phyloP scores from a whole-genome alignment of 345 rosid genomes.

The Arabidopsis suecica region DNA sequence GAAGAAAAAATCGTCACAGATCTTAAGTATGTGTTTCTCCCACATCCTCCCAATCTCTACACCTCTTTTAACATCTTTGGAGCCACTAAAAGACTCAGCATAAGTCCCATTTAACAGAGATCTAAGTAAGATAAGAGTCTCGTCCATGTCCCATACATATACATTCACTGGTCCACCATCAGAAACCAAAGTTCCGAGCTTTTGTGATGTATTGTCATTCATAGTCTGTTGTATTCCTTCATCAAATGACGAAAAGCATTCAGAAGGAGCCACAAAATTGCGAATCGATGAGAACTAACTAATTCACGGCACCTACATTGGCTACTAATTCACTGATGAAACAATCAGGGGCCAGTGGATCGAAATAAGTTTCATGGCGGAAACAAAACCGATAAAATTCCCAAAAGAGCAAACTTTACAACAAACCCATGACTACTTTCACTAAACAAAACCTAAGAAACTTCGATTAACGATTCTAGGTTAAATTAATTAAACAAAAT shows the following conservation, averaged over 20 bases:
- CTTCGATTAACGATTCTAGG: constrained; percentile 11
- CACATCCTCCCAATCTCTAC: constrained; percentile 76
- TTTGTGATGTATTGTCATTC: constrained; percentile 43
- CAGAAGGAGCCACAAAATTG: neutral
- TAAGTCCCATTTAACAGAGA: constrained; percentile 74
- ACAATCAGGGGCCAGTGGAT: neutral
- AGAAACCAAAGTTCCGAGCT: constrained; percentile 30
- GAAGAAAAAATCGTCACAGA: constrained; percentile 74
- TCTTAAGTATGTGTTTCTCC: constrained; percentile 78
- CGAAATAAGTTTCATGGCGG: neutral
- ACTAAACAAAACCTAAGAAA: constrained; percentile 19
- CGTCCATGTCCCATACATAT: constrained; percentile 92
- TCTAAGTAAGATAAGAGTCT: constrained; percentile 88
- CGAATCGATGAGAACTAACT: constrained; percentile 8
- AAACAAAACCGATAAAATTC: neutral
- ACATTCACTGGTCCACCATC: constrained; percentile 54
- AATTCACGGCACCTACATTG: neutral
- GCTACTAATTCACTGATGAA: neutral
- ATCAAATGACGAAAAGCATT: neutral
- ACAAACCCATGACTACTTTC: constrained; percentile 3
- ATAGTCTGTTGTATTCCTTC: constrained; percentile 24
- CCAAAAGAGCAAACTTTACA: neutral
- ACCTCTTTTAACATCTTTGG: constrained; percentile 72
- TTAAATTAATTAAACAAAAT: neutral
- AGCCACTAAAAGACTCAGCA: constrained; percentile 57